Evolutionary conservation across 129 eudicot species (phyloP).

Genomic region (Apium graveolens): DNA sequence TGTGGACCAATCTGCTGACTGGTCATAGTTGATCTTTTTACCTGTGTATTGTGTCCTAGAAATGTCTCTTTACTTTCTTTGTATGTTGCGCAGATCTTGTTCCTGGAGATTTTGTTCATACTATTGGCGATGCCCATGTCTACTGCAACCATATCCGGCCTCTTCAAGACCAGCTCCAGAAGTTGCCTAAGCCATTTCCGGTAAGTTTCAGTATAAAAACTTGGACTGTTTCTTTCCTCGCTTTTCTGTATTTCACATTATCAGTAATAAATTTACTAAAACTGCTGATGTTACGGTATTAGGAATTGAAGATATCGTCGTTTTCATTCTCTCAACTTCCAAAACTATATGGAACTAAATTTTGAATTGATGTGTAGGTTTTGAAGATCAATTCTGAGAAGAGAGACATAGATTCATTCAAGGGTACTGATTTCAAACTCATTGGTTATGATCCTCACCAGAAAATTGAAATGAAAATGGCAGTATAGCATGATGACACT

Average conservation of each 20-base stretch:
- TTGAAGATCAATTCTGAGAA: conserved; percentile 68
- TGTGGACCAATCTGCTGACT: neutral
- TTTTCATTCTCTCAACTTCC: neutral
- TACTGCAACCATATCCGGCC: conserved; percentile 71
- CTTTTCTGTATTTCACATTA: neutral
- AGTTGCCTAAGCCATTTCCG: conserved; percentile 81
- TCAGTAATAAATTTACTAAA: neutral
- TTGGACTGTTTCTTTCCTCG: neutral
- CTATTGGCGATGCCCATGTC: conserved; percentile 90
- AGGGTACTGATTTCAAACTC: conserved; percentile 65
- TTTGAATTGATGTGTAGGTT: conserved; percentile 34
- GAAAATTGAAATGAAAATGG: conserved; percentile 94
- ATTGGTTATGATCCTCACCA: conserved; percentile 76
- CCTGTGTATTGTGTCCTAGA: neutral
- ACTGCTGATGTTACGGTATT: neutral
- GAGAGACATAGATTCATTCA: conserved; percentile 71
- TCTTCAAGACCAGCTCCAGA: conserved; percentile 75
- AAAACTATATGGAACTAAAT: neutral
- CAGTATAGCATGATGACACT: conserved; percentile 39
- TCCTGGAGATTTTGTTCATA: conserved; percentile 88
- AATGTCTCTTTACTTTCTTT: neutral
- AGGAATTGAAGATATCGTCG: neutral
- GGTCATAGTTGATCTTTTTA: neutral
- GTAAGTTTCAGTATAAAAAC: conserved; percentile 31
- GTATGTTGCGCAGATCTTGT: conserved; percentile 48